Base-by-base conservation (phyloP, 2,329 filamentous ascomycete species). In the Boeremia exigua region DNA sequence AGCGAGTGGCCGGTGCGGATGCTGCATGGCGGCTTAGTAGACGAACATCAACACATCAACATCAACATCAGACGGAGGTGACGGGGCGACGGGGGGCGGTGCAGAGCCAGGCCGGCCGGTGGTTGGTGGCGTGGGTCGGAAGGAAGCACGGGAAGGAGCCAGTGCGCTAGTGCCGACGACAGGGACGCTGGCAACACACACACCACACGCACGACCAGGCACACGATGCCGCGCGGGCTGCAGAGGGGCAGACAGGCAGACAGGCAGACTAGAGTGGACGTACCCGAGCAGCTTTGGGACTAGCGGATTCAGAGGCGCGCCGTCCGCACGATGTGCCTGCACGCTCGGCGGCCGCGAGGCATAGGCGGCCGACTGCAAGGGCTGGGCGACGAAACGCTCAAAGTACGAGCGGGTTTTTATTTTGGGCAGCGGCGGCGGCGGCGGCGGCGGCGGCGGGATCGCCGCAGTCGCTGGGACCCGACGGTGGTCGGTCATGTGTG, bases 301-400 rank as follows among this genome's bases (percentile, higher is more conserved):
- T 47, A 74, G 66, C 46, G 70, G 73, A 61, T 75, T 73, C 50
- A 71, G 67, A 58, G 69, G 68, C 17, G 69, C 66, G 62, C 66
- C 71, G 30, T 76, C 73, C 51, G 68, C 73, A 56, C 75, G 75
- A 64, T 68, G 71, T 47, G 77, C 75, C 65, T 82, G 80, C 55
- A 80, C 79, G 68, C 81, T 84, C 38, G 82, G 78, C 30, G 82
- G 81, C 42, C 82, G 77, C 59, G 81, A 82, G 62, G 78, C 81
- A 52, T 81, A 82, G 53, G 81, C 78, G 3, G 69, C 68, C 37
- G 70, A 68, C 48, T 56, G 53, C 69, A 84, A 82, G 17, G 81
- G 80, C 67, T 84, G 82, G 44, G 81, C 81, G 54, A 85, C 80
- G 60, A 85, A 80, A 62, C 82, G 78, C 62, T 82, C 81, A 66